A percentile compares a stretch with the other conserved stretches of the same genome.
These are phyloP conservation scores for Patellifolia procumbens DNA, from an alignment of 179 eudicot species.

Conservation along the genomic window DNA sequence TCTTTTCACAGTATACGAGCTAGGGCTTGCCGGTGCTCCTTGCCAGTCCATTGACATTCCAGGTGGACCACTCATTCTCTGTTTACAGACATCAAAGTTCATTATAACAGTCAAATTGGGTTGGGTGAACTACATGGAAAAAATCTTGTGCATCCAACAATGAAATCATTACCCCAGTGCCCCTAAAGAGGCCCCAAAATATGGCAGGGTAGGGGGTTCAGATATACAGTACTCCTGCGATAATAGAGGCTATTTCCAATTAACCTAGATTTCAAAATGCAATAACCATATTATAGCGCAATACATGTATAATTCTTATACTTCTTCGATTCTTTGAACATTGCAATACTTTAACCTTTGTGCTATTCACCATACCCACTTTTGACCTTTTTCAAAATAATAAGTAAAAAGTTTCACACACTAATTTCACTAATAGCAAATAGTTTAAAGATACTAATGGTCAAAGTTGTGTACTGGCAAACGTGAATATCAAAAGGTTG, in stretches of 20 bases:
- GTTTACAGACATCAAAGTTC: constrained; percentile 24
- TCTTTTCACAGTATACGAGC: constrained; percentile 60
- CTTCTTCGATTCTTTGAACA: no score
- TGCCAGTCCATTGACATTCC: constrained; percentile 89
- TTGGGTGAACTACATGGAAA: neutral
- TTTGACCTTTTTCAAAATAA: no score
- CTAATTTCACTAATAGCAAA: no score
- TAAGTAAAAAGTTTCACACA: no score
- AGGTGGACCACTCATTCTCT: constrained; percentile 65
- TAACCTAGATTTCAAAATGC: neutral
- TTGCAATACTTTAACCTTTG: no score
- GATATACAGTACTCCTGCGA: neutral
- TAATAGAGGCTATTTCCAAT: neutral
- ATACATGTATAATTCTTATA: no score
- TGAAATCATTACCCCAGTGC: neutral
- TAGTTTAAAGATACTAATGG: no score
- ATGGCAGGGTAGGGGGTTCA: neutral
- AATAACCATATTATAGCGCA: no score
- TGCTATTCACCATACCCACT: no score
- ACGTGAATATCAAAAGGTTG: no score
- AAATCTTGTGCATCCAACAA: neutral
- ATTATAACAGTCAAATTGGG: neutral
- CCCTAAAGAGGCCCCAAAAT: neutral
- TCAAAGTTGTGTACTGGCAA: no score
- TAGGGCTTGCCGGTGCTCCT: constrained; percentile 80